Evolutionary conservation across 352 stramenopile species (phyloP).

Genomic region (Globisporangium spiculum): DNA sequence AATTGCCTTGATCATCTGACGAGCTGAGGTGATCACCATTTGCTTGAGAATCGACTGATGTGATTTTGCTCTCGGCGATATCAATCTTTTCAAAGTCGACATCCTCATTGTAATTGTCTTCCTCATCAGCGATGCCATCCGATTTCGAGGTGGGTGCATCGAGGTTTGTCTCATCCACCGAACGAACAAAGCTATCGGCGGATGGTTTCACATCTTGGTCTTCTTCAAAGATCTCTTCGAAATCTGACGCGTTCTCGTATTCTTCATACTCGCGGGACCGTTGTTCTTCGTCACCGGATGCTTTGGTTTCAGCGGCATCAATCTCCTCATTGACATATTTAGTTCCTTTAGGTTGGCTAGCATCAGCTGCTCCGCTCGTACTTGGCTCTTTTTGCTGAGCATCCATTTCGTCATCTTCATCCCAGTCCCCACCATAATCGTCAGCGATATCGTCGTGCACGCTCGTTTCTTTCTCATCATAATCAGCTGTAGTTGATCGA

Average conservation of each 20-base stretch:
- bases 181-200: background rate
- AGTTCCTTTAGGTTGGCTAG: background rate
- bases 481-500: background rate
- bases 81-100: background rate
- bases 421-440: background rate
- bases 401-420: background rate
- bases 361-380: background rate
- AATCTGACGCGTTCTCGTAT: conserved; percentile 3
- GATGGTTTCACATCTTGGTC: background rate
- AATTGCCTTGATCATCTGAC: background rate
- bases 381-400: background rate
- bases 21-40: background rate
- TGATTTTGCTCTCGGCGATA: background rate
- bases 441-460: background rate
- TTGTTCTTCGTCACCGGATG: background rate
- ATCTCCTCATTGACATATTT: background rate
- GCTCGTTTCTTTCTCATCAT: background rate
- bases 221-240: background rate
- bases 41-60: background rate
- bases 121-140: background rate
- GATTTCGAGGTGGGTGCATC: background rate
- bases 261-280: conserved; percentile 1
- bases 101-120: background rate
- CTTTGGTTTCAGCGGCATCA: background rate
- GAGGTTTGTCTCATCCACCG: too few relatives aligned